Base-by-base conservation (phyloP, 2,329 filamentous ascomycete genomes). In the Trichoderma brevicompactum region DNA sequence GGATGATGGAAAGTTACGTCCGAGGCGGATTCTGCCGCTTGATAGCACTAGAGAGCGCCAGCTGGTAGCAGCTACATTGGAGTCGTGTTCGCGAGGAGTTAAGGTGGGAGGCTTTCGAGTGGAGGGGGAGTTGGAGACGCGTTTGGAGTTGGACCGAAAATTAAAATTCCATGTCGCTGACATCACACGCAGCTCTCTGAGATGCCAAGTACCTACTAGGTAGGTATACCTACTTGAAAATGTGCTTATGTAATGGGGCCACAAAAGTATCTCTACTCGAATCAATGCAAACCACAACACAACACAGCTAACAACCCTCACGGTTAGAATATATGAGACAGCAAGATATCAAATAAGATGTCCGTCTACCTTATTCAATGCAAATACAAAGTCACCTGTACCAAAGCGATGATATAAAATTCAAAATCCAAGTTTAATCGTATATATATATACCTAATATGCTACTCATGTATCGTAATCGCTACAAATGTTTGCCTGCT, bases 391-490 rank as follows among this genome's bases (percentile, higher is more conserved):
- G 23, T 28, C 23, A 28, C 23, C 23, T 28, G 7, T 7, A 38
- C 10, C 6, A 38, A 6, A 38, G 36, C 7, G 36, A 38, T 7
- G 7, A 38, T 34, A 8, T 15, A 13, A 59, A 46, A 23, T 38
- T 38, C 36, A 38, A 36, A 28, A 40, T 19, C 15, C 40, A 53
- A 46, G n/a, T 38, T 32, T 13, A 49, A 15, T 38, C 41, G 36
- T 54, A 54, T 54, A 17, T 54, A 5, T 38, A 38, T 38, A 7
- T 38, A 65, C 17, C 32, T 52, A 36, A 23, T 41, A 65, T 53
- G 48, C 23, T 65, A 53, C 48, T 49, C 53, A 36, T 54, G 38
- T 43, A 55, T 64, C 55, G 54, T 60, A 48, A 65, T 44, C 63
- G 63, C 63, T 58, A 44, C 52, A 49, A 43, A 65, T 65, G 8